These are phyloP conservation scores for Caryocar brasiliense DNA, from an alignment of 441 rosid genomes.

Conservation along the genomic window DNA sequence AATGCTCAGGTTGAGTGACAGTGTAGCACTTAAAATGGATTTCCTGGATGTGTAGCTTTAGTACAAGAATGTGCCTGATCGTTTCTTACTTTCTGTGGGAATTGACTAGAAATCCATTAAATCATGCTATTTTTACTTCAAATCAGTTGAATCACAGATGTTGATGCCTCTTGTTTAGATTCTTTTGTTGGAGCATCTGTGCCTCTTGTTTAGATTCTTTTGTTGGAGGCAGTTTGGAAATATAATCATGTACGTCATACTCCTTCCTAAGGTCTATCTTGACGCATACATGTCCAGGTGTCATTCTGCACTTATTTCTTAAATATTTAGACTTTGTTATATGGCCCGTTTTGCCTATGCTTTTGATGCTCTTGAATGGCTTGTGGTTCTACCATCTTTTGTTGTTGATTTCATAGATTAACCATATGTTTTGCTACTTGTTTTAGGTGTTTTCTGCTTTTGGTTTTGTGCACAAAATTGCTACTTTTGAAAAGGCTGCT, in stretches of 20 bases:
- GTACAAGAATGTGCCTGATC: slow-evolving; percentile 1
- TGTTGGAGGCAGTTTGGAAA: slow-evolving; percentile 76
- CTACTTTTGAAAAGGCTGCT: slow-evolving; percentile 95
- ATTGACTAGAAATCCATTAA: too few species aligned
- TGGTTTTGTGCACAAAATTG: slow-evolving; percentile 97
- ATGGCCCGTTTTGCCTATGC: slow-evolving; percentile 8
- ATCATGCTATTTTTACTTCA: slow-evolving; percentile 35
- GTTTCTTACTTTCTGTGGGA: slow-evolving; percentile 11
- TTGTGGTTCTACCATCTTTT: slow-evolving; percentile 5
- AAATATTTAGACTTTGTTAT: slow-evolving; percentile 32
- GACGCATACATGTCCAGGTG: slow-evolving; percentile 69
- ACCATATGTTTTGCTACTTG: slow-evolving; percentile 14
- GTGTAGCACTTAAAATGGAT: too few species aligned
- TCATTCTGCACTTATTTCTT: slow-evolving; percentile 66
- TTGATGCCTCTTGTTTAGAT: slow-evolving; percentile 60
- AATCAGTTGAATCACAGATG: slow-evolving; percentile 60
- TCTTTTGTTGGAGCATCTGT: too few species aligned
- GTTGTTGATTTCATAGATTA: slow-evolving; percentile 1
- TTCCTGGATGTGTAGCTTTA: slow-evolving; percentile 1
- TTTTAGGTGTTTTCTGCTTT: slow-evolving; percentile 95
- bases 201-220: slow-evolving; percentile 66
- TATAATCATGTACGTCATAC: slow-evolving; percentile 62
- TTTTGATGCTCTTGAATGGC: slow-evolving; percentile 20
- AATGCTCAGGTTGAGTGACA: too few species aligned
- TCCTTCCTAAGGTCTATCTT: slow-evolving; percentile 68